phyloP scores from a whole-genome alignment of 176 grass and related monocot species.

The Echinochloa phyllopogon region DNA sequence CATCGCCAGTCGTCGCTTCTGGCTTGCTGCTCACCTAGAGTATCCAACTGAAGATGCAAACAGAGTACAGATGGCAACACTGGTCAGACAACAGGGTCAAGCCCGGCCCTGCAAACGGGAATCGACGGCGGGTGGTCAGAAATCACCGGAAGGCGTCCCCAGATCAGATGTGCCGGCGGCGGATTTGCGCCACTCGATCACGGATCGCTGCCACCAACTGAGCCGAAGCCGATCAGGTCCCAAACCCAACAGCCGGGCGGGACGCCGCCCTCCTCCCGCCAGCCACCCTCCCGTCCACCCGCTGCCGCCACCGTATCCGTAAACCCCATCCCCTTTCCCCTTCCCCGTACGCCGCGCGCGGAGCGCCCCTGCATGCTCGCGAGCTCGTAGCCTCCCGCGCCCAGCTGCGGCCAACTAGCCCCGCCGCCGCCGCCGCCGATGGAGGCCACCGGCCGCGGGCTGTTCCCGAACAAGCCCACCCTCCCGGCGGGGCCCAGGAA shows the following conservation, averaged over 20 bases:
- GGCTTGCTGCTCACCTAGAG: neutral
- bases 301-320: constrained; percentile 52
- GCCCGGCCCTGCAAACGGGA: neutral
- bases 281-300: constrained; percentile 53
- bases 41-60: neutral
- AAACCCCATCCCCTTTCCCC: constrained; percentile 28
- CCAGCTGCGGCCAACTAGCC: neutral
- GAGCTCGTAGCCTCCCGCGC: constrained; percentile 15
- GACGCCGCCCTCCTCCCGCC: constrained; percentile 33
- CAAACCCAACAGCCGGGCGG: neutral
- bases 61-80: neutral
- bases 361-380: neutral
- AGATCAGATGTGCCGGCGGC: constrained; percentile 28
- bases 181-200: constrained; percentile 37
- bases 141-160: neutral
- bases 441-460: constrained; percentile 59
- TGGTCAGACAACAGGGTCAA: neutral
- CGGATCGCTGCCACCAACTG: neutral
- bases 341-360: neutral
- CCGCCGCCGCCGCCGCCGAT: constrained; percentile 40
- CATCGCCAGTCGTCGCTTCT: neutral
- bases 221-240: neutral
- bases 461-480: constrained; percentile 71
- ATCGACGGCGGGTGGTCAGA: constrained; percentile 34
- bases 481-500: constrained; percentile 43